Evolutionary conservation across 208 protist genomes (phyloP).

Genomic region (Giardia duodenalis): DNA sequence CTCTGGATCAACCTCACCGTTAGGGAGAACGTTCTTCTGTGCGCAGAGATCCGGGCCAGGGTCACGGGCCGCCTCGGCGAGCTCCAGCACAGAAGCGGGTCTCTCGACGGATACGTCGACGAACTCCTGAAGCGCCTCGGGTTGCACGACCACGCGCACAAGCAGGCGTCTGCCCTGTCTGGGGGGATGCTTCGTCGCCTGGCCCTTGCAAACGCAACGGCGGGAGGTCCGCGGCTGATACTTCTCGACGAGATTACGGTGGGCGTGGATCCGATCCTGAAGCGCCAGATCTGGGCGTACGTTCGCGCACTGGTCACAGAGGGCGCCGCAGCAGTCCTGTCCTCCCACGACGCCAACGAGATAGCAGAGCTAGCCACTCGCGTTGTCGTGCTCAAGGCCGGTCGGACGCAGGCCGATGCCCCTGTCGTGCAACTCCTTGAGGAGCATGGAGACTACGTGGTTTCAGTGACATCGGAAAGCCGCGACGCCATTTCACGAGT

Average conservation of each 20-base stretch:
- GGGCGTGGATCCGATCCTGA: slow-evolving; percentile 22
- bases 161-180: background rate
- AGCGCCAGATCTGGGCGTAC: slow-evolving; percentile 11
- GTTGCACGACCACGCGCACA: background rate
- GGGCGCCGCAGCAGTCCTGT: background rate
- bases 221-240: background rate
- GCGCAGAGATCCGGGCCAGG: background rate
- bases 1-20: slow-evolving; percentile 1
- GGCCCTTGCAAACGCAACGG: background rate
- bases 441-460: background rate
- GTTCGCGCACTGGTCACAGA: background rate
- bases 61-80: background rate
- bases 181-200: slow-evolving; percentile 17
- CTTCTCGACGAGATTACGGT: slow-evolving; percentile 16
- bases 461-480: background rate
- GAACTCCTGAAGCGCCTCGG: background rate
- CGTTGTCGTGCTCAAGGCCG: background rate
- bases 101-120: background rate
- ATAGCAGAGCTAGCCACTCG: slow-evolving; percentile 1
- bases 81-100: background rate
- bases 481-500: no score
- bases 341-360: background rate
- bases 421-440: background rate
- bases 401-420: background rate
- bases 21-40: background rate